Evolutionary conservation across 345 rosid genomes (phyloP), one percentile per base, ranked within the genome.

Genomic region (Limnanthes douglasii): DNA sequence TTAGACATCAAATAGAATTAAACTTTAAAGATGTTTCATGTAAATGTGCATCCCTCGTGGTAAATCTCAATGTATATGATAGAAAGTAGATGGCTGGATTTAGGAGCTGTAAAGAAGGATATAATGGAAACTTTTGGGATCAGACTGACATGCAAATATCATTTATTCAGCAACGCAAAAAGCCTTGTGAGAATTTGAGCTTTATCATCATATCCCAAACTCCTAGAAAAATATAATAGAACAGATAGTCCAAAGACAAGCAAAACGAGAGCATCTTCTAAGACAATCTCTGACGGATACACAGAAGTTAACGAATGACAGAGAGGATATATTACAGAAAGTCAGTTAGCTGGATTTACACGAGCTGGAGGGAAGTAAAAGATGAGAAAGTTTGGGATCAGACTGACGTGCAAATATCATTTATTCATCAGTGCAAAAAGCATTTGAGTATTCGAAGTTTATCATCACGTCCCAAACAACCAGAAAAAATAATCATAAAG

Each of bases 341-440:
- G n/a, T n/a, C n/a, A n/a, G n/a, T n/a, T n/a, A n/a, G n/a, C n/a
- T n/a, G n/a, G n/a, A n/a, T n/a, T n/a, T n/a, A n/a, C n/a, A n/a
- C n/a, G n/a, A n/a, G n/a, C n/a, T n/a, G n/a, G n/a, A n/a, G n/a
- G n/a, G n/a, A n/a, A n/a, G n/a, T n/a, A n/a, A n/a, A n/a, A n/a
- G n/a, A n/a, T 3, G 21, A 10, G 14, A 34, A 5, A 48, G 2
- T 17, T 23, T 6, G 13, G 59, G 68, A 61, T 64, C 80, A 68
- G 65, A 68, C 68, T 62, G 78, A 66, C 73, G 55, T 66, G 73
- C 70, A 71, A 66, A 66, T 43, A 21, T 28, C 53, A 26, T 26
- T 18, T 11, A n/a, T 16, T 64, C 68, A 31, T 64, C 62, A 68
- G 5, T 16, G 56, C 41, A n/a, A 11, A 17, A 3, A 21, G 39